Conservation (phyloP, 2,329 filamentous ascomycete species). For the Colletotrichum incanum region DNA sequence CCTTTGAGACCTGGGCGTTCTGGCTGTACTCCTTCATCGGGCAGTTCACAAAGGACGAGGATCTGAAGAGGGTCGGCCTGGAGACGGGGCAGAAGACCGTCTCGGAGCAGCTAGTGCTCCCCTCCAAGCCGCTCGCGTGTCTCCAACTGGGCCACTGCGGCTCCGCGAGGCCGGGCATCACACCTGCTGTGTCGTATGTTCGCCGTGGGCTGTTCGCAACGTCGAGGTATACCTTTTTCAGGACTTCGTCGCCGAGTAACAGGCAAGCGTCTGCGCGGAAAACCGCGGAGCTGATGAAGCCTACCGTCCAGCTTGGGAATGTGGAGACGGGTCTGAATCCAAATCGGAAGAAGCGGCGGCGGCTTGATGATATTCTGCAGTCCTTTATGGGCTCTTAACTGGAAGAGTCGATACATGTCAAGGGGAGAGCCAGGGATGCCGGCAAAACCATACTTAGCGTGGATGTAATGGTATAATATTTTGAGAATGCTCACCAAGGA, state of each 20-base stretch:
- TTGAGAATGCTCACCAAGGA: background rate
- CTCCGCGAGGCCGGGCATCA: conserved; percentile 51
- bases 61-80: conserved; percentile 49
- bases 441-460: background rate
- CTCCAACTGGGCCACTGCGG: conserved; percentile 57
- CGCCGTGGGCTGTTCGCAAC: conserved; percentile 54
- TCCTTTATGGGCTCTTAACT: conserved; percentile 42
- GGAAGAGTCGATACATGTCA: no score
- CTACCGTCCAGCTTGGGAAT: conserved; percentile 31
- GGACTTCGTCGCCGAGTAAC: conserved; percentile 39
- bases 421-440: background rate
- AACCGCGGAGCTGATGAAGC: conserved; percentile 36
- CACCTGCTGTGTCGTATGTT: conserved; percentile 54
- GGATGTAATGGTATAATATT: background rate
- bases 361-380: conserved; percentile 54
- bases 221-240: conserved; percentile 52
- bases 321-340: conserved; percentile 44
- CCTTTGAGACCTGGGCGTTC: conserved; percentile 59
- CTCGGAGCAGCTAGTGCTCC: conserved; percentile 56
- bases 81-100: conserved; percentile 49
- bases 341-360: conserved; percentile 53
- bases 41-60: conserved; percentile 54
- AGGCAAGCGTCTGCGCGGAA: conserved; percentile 41
- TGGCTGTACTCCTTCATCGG: conserved; percentile 60
- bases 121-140: conserved; percentile 56